Evolutionary conservation across 2,329 filamentous ascomycete species (phyloP).

Genomic region (Sporothrix mexicana): DNA sequence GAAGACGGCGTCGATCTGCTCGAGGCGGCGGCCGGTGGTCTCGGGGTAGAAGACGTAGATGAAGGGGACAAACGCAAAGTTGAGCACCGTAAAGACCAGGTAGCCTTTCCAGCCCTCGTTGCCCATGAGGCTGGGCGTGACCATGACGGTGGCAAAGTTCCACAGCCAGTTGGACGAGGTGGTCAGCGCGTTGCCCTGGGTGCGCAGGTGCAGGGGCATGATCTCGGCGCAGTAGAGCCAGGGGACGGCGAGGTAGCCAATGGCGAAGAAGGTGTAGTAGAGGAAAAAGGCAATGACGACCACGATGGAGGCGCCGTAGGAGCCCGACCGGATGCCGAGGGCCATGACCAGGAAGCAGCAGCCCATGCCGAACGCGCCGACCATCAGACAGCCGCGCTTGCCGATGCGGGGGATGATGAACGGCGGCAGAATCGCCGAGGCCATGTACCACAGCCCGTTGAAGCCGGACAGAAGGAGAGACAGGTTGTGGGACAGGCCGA

Average conservation of each 20-base stretch:
- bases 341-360: conserved; percentile 5
- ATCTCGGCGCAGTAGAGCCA: conserved; percentile 13
- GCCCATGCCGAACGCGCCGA: conserved; percentile 7
- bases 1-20: conserved; percentile 49
- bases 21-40: conserved; percentile 60
- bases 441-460: conserved; percentile 25
- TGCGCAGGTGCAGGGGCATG: neutral
- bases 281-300: neutral
- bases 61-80: conserved; percentile 60
- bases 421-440: conserved; percentile 4
- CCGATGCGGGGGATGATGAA: conserved; percentile 23
- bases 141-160: conserved; percentile 49
- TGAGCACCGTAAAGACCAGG: conserved; percentile 48
- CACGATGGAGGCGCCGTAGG: neutral
- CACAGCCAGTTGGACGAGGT: conserved; percentile 11
- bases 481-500: conserved; percentile 34
- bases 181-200: conserved; percentile 7
- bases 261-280: conserved; percentile 9
- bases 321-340: neutral
- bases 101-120: conserved; percentile 29
- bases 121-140: conserved; percentile 30
- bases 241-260: neutral
- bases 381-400: conserved; percentile 8
- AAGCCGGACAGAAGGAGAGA: conserved; percentile 16
- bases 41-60: conserved; percentile 51